These are phyloP conservation scores for Hypholoma fasciculare DNA, from an alignment of 768 basidiomycete species.

Conservation along the genomic window DNA sequence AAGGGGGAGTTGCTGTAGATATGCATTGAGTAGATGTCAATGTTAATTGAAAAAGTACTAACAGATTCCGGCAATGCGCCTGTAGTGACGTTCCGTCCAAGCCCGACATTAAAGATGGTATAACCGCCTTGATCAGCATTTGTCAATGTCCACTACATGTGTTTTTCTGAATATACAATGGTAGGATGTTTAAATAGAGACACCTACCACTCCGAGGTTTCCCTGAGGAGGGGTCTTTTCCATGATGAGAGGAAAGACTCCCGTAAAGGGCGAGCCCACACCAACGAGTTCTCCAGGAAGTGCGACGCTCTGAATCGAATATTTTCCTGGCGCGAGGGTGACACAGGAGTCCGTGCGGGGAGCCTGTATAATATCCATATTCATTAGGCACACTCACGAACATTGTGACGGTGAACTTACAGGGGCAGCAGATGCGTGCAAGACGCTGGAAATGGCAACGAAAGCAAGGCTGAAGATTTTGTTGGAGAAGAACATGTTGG, in stretches of 20 bases:
- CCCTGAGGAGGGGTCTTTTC: conserved; percentile 9
- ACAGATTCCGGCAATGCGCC: too few species aligned
- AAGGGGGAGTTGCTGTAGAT: conserved; percentile 1
- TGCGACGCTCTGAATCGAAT: conserved; percentile 8
- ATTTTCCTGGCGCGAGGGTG: conserved; percentile 7
- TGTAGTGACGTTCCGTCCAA: conserved; percentile 2
- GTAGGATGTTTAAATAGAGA: neutral
- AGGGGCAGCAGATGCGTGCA: neutral
- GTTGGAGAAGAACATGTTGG: conserved; percentile 4
- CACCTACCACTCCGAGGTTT: conserved; percentile 9
- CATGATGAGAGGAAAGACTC: conserved; percentile 1
- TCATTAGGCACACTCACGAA: neutral
- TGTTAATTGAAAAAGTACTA: neutral
- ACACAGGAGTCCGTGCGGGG: conserved; percentile 4
- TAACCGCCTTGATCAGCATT: conserved; percentile 8
- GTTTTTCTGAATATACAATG: neutral
- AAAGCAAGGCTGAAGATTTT: neutral
- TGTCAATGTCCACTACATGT: conserved; percentile 9
- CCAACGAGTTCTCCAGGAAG: conserved; percentile 5
- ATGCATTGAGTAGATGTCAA: neutral
- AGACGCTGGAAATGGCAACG: neutral
- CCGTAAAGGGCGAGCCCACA: neutral
- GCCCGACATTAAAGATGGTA: conserved; percentile 7
- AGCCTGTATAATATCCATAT: neutral
- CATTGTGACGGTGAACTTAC: neutral